Conservation (phyloP, 805 yeast species). For the Saccharomycopsis olivae region DNA sequence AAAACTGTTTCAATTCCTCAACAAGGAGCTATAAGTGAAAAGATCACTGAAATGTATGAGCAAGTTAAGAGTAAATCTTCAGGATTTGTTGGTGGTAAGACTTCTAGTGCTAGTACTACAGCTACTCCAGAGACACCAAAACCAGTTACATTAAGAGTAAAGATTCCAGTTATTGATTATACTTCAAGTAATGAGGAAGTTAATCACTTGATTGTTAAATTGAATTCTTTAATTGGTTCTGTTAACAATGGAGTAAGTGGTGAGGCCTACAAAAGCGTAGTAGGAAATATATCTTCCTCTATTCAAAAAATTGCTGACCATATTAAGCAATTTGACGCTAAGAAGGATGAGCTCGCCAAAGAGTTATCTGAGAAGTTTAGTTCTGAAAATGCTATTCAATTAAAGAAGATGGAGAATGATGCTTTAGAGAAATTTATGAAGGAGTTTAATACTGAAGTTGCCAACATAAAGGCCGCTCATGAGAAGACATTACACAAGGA, state of each 20-base stretch:
- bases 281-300: constrained; percentile 19
- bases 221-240: constrained; percentile 9
- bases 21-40: constrained; percentile 28
- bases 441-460: constrained; percentile 53
- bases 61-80: constrained; percentile 17
- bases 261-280: constrained; percentile 20
- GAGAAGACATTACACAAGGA: constrained; percentile 49
- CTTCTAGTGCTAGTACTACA: not conserved
- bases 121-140: not conserved
- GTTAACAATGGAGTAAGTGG: constrained; percentile 4
- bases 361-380: constrained; percentile 20
- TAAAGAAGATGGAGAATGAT: constrained; percentile 38
- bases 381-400: constrained; percentile 24
- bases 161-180: constrained; percentile 3
- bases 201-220: constrained; percentile 4
- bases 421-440: constrained; percentile 47
- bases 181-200: constrained; percentile 5
- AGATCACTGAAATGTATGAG: constrained; percentile 23
- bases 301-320: constrained; percentile 19
- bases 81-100: too few species aligned
- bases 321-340: constrained; percentile 14
- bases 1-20: constrained; percentile 31
- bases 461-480: constrained; percentile 49
- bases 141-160: not conserved
- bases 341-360: constrained; percentile 7